Evolutionary conservation across 2,329 filamentous ascomycete genomes (phyloP).

Genomic region (Aspergillus puulaauensis): DNA sequence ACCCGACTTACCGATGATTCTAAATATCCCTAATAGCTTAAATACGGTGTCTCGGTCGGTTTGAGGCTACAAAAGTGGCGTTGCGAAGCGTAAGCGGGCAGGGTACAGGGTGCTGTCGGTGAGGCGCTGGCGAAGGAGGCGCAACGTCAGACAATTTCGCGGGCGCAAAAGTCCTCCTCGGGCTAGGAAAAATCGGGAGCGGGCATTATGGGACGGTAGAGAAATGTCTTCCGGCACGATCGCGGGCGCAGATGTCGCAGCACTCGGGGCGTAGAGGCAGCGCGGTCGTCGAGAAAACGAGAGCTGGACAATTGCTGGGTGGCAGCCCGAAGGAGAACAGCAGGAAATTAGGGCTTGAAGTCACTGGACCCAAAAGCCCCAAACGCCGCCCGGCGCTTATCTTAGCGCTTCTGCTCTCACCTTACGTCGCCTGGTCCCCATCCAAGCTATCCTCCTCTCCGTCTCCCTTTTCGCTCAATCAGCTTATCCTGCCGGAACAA

Average conservation of each 20-base stretch:
- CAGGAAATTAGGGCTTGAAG: conserved; percentile 41
- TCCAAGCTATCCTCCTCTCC: neutral
- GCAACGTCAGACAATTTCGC: conserved; percentile 17
- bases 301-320: conserved; percentile 8
- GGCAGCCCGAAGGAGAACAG: conserved; percentile 20
- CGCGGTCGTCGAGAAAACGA: neutral
- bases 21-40: conserved; percentile 1
- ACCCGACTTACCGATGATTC: neutral
- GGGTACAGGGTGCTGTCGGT: conserved; percentile 18
- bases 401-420: conserved; percentile 18
- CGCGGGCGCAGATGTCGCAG: conserved; percentile 3
- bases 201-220: conserved; percentile 11
- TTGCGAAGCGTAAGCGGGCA: neutral
- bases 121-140: conserved; percentile 20
- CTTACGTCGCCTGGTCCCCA: neutral
- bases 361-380: conserved; percentile 33
- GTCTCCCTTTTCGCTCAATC: neutral
- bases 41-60: neutral
- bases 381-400: conserved; percentile 24
- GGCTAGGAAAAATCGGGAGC: conserved; percentile 9
- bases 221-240: conserved; percentile 13
- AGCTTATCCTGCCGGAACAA: conserved; percentile 17
- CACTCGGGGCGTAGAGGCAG: conserved; percentile 5
- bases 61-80: neutral
- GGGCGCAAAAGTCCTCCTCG: conserved; percentile 16